Evolutionary conservation across 1,284 basidiomycete species (phyloP).

Genomic region (Lentinula novae-zelandiae): DNA sequence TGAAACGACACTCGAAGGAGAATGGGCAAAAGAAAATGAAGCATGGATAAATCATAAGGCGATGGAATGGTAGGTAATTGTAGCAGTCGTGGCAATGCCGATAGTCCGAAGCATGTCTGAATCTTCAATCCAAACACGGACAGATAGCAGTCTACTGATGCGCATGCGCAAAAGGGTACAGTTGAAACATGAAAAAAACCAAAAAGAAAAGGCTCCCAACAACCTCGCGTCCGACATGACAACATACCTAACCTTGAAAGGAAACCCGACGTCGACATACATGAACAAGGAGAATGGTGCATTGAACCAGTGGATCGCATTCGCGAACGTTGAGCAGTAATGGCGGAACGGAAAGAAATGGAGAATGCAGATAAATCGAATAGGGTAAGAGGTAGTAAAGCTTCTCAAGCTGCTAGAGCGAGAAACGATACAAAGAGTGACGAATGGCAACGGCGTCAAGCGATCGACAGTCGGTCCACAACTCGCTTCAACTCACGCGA

Average conservation of each 20-base stretch:
- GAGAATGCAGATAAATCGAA: background rate
- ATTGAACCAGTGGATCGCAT: background rate
- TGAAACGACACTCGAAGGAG: background rate
- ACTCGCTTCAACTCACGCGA: conserved; percentile 2
- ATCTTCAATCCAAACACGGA: conserved; percentile 1
- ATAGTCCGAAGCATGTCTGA: conserved; percentile 3
- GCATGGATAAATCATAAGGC: conserved; percentile 4
- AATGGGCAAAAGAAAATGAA: background rate
- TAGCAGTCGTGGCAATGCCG: background rate
- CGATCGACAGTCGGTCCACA: background rate
- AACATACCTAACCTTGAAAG: background rate
- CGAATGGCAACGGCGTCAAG: background rate
- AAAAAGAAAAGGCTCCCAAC: background rate
- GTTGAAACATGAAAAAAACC: background rate
- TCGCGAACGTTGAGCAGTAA: background rate
- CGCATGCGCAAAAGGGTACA: conserved; percentile 6
- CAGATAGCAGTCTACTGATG: conserved; percentile 8
- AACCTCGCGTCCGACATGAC: background rate
- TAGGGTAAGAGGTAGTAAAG: background rate
- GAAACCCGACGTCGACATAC: background rate
- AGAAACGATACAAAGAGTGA: background rate
- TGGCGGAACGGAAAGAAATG: background rate
- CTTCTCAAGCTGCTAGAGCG: conserved; percentile 6
- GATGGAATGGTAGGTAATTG: background rate
- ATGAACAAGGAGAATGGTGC: background rate